Evolutionary conservation across 345 rosid genomes (phyloP), one percentile per base, ranked within the genome.

Genomic region (Gossypium ekmanianum): DNA sequence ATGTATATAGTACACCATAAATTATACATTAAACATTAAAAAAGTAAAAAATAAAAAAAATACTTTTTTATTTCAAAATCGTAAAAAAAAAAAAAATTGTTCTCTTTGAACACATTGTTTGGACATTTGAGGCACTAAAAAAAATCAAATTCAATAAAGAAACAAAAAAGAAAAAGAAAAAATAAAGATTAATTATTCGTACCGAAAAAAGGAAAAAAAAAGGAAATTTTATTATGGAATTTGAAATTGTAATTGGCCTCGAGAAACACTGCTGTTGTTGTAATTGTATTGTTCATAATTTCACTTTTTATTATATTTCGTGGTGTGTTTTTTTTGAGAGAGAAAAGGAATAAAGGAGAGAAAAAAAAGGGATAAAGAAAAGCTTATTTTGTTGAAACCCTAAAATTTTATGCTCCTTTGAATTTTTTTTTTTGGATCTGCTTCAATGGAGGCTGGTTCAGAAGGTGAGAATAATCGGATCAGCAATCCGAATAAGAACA

Each of bases 371-470:
- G 39, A 74, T 62, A 47, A 59, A 10, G 67, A 50, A 74, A 34
- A 66, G 50, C 68, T 24, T 80, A 34, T 18, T 66, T 63, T 68
- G 62, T 73, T 72, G 27, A 81, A 80, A 75, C 81, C 83, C 83
- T 80, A 80, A 74, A 12, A 45, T 75, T 78, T 68, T 48, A 64
- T 77, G 59, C 59, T 41, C 17, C 69, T 34, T 18, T 72, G 68
- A 76, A 34, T 5, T 1, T 5, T 5, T 34, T 34, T 66, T 76
- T 70, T 70, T 70, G 71, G 39, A 24, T 68, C 61, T 69, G 24
- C 52, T 68, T 66, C 75, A 50, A 88, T 88, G 92, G 94, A 88
- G 77, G 79, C 84, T 55, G 91, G 84, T 82, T 88, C 93, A 0
- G 89, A 88, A 24, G 92, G 72, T 20, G 97, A 88, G 27, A 80